phyloP scores from a whole-genome alignment of 345 rosid species.

The Ceriops decandra region DNA sequence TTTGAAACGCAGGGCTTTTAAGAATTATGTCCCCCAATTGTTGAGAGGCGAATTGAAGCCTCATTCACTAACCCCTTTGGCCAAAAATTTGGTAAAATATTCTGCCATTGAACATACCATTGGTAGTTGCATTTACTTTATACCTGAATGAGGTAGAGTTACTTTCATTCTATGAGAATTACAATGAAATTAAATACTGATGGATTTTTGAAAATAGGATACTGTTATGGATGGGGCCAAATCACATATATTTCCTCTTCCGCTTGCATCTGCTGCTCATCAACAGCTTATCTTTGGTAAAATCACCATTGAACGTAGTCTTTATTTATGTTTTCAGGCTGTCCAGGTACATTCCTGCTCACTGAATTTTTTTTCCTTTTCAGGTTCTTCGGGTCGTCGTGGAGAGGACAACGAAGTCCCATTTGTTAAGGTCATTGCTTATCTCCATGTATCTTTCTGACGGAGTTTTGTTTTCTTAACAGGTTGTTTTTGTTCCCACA shows the following conservation, averaged over 20 bases:
- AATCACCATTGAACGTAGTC: background rate
- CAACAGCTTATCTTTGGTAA: slow-evolving; percentile 82
- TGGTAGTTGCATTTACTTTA: background rate
- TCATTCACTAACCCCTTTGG: slow-evolving; percentile 43
- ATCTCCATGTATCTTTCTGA: background rate
- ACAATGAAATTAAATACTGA: slow-evolving; percentile 7
- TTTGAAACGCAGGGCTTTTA: slow-evolving; percentile 65
- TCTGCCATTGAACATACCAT: slow-evolving; percentile 1
- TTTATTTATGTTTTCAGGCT: slow-evolving; percentile 9
- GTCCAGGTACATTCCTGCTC: slow-evolving; percentile 3
- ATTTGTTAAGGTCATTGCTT: slow-evolving; percentile 53
- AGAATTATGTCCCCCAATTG: slow-evolving; percentile 58
- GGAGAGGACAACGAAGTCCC: slow-evolving; percentile 41
- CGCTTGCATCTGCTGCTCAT: slow-evolving; percentile 71
- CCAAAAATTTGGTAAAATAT: slow-evolving; percentile 61
- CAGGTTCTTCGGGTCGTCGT: slow-evolving; percentile 52
- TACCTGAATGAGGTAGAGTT: background rate
- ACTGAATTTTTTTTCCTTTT: slow-evolving; percentile 19
- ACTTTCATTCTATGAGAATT: too few species aligned
- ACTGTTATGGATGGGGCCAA: slow-evolving; percentile 64
- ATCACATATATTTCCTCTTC: slow-evolving; percentile 69
- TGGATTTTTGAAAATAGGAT: slow-evolving; percentile 44
- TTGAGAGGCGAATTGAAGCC: slow-evolving; percentile 47
- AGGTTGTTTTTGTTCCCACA: background rate
- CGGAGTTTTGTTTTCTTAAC: slow-evolving; percentile 1